Evolutionary conservation across 495 filamentous ascomycete genomes (phyloP).

Genomic region (Copromyces sp.): DNA sequence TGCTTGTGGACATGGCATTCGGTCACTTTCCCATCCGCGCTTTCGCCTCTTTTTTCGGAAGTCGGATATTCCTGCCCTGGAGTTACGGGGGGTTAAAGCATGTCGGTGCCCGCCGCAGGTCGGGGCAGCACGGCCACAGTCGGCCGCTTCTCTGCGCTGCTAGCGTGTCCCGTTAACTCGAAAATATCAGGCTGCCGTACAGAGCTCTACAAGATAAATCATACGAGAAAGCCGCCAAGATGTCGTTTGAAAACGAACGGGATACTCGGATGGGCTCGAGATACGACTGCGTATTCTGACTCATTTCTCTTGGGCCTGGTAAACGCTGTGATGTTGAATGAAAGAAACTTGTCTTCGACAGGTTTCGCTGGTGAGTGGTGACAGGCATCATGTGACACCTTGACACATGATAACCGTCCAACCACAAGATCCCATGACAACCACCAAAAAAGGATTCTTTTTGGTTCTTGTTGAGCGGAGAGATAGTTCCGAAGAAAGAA

Average conservation of each 20-base stretch:
- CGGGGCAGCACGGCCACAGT: background rate
- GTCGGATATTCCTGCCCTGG: background rate
- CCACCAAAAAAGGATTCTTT: background rate
- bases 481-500: background rate
- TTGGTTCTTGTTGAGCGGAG: background rate
- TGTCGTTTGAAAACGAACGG: background rate
- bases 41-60: background rate
- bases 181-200: background rate
- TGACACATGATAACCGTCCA: background rate
- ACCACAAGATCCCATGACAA: background rate
- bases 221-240: background rate
- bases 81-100: background rate
- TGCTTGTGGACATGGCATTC: background rate
- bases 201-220: background rate
- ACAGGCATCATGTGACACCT: background rate
- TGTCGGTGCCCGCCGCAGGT: background rate
- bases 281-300: background rate
- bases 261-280: background rate
- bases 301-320: background rate
- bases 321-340: background rate
- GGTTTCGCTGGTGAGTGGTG: background rate
- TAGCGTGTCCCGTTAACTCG: background rate
- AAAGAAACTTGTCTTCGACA: background rate
- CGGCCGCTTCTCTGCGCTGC: background rate
- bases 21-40: background rate